Conservation (phyloP, 169 alveolate species). For the Neospora caninum region DNA sequence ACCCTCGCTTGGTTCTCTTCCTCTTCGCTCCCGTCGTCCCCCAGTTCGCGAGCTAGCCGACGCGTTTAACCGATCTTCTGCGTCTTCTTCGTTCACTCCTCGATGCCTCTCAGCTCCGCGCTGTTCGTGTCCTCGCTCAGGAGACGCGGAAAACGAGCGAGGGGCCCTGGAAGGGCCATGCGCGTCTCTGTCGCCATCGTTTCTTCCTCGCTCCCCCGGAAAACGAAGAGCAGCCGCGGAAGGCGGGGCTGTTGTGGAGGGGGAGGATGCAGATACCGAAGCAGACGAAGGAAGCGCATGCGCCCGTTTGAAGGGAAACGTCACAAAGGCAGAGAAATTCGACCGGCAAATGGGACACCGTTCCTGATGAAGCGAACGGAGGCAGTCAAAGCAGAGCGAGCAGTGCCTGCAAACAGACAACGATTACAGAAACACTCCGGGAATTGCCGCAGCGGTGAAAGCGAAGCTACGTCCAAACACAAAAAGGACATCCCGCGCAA, state of each 20-base stretch:
- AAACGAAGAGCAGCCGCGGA: not conserved
- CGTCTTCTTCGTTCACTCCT: not conserved
- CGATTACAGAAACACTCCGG: not conserved
- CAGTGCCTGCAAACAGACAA: slow-evolving; percentile 62
- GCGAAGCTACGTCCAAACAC: not conserved
- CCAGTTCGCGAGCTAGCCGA: not conserved
- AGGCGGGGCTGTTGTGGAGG: not conserved
- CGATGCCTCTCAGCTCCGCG: not conserved
- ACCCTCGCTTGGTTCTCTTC: not conserved
- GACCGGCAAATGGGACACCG: slow-evolving; percentile 77
- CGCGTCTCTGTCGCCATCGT: not conserved
- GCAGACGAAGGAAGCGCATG: slow-evolving; percentile 1
- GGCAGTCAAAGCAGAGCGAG: slow-evolving; percentile 70
- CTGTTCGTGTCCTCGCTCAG: not conserved
- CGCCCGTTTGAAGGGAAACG: slow-evolving; percentile 69
- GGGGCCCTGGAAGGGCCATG: not conserved
- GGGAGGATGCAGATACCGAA: not conserved
- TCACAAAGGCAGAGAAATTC: slow-evolving; percentile 71
- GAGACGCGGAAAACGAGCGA: not conserved
- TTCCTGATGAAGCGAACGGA: slow-evolving; percentile 75
- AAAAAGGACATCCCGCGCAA: not conserved
- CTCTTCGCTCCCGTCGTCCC: not conserved
- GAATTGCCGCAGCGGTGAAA: not conserved
- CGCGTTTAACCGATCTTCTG: not conserved
- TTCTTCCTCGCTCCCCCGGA: not conserved